phyloP scores from a whole-genome alignment of 352 stramenopile genomes.

The Blastocystis sp. region DNA sequence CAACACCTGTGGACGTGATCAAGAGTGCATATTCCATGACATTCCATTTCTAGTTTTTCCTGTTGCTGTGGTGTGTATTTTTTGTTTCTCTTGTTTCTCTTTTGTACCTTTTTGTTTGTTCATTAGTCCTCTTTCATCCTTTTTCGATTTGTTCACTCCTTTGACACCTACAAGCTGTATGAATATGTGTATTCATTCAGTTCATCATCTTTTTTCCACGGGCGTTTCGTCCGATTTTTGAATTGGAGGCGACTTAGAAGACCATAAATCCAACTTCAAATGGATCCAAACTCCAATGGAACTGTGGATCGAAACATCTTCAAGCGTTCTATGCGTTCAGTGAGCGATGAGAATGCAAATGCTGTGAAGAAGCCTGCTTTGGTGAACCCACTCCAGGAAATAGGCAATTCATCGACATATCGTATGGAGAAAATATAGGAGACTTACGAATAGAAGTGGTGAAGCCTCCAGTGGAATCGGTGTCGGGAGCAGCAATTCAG shows the following conservation, averaged over 20 bases:
- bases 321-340: conserved; percentile 26
- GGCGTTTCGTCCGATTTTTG: conserved; percentile 54
- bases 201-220: background rate
- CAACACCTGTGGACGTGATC: conserved; percentile 36
- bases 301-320: conserved; percentile 6
- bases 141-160: too few species aligned
- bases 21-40: conserved; percentile 41
- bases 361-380: conserved; percentile 51
- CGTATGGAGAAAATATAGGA: background rate
- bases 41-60: conserved; percentile 27
- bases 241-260: background rate
- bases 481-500: background rate
- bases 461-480: background rate
- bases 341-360: conserved; percentile 12
- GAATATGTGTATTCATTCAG: background rate
- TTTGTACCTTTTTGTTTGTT: background rate
- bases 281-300: background rate
- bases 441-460: background rate
- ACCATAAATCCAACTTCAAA: background rate
- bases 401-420: background rate
- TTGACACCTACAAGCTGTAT: too few species aligned
- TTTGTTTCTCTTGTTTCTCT: background rate
- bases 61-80: background rate
- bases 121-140: background rate
- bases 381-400: conserved; percentile 54